Conservation (phyloP, 805 yeast genomes). For the Lachancea thermotolerans region DNA sequence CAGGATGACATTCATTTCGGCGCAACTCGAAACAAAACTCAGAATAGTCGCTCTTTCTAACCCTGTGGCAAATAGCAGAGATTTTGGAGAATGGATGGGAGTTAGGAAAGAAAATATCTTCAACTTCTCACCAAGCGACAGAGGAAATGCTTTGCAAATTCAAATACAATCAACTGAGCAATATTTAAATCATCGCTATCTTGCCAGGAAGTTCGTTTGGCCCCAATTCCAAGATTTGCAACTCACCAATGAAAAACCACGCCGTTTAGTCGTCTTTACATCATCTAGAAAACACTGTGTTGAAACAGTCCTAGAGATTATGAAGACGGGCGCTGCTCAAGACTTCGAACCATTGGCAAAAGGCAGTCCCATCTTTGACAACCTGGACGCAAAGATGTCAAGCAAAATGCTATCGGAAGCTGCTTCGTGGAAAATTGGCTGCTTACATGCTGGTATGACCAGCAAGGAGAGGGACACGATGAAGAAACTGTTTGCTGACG, state of each 20-base stretch:
- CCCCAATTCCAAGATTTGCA: conserved; percentile 35
- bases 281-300: conserved; percentile 49
- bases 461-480: conserved; percentile 47
- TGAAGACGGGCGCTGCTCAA: conserved; percentile 34
- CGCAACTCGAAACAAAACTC: conserved; percentile 50
- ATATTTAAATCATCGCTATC: conserved; percentile 30
- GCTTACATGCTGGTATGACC: conserved; percentile 52
- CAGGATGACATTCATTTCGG: conserved; percentile 62
- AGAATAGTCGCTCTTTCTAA: conserved; percentile 67
- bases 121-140: conserved; percentile 62
- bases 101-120: conserved; percentile 51
- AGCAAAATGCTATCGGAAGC: conserved; percentile 35
- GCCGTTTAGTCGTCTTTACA: conserved; percentile 45
- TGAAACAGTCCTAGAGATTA: conserved; percentile 43
- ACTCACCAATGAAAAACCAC: conserved; percentile 25
- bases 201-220: conserved; percentile 33
- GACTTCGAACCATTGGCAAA: conserved; percentile 13
- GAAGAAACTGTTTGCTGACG: conserved; percentile 43
- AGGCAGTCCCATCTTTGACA: no score
- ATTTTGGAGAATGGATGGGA: conserved; percentile 84
- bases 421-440: conserved; percentile 61
- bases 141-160: conserved; percentile 51
- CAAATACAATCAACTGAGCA: conserved; percentile 46
- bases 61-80: conserved; percentile 68
- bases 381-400: no score